Evolutionary conservation across 345 rosid genomes (phyloP), one percentile per base, ranked within the genome.

Genomic region (Cardamine resedifolia): DNA sequence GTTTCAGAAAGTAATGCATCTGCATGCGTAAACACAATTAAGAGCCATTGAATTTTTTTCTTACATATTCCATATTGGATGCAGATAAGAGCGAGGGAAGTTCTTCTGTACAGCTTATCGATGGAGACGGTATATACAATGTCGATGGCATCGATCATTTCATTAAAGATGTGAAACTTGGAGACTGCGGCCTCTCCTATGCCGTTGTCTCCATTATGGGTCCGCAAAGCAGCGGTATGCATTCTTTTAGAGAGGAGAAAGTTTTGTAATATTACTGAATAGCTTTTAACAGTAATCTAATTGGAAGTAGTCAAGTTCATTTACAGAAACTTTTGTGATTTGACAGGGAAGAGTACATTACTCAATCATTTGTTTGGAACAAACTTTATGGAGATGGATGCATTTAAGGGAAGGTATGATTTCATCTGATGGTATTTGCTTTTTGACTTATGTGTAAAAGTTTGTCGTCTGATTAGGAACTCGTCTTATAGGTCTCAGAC

Each of bases 161-260:
- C 51, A 88, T 88, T 53, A 88, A 83, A 70, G 90, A 85, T 19
- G 83, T 87, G 51, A 91, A 81, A 21, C 80, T 94, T 67, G 85
- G 77, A 49, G 95, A 89, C 16, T 88, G 95, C 57, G 97, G 97
- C 52, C 81, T 94, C 70, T 91, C 98, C 2, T 91, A 94, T 66
- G 97, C 93, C 6, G 81, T 89, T 23, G 98, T 88, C 75, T 88
- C 98, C 77, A 94, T 94, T 65, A 94, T 94, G 98, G 98, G 98
- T 59, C 97, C 98, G 3, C 98, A 91, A 77, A 94, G 97, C 78
- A 94, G 98, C 19, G 97, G 98, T 94, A 85, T 31, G 20, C 62
- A 76, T 53, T 61, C 68, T 41, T n/a, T 10, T 24, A 14, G 5
- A 64, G 28, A 31, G 4, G 48, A 62, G 19, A 18, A 18, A 53